phyloP scores from a whole-genome alignment of 257 asterid species.

The Solanum etuberosum region DNA sequence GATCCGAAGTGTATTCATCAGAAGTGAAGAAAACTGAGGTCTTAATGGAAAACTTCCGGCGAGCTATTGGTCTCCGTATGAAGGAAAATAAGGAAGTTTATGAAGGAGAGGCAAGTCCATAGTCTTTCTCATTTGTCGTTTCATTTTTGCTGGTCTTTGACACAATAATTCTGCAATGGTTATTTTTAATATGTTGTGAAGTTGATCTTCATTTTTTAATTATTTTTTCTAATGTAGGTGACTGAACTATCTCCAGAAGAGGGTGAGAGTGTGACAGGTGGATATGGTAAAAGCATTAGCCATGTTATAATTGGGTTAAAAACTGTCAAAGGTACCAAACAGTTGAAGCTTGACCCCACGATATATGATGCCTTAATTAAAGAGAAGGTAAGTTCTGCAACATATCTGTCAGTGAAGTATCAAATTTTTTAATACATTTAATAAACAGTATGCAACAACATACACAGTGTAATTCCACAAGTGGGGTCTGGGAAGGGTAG shows the following conservation, averaged over 20 bases:
- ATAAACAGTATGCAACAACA: background rate
- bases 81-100: slow-evolving; percentile 95
- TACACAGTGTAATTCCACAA: background rate
- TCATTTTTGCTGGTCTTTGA: background rate
- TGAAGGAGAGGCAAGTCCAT: slow-evolving; percentile 81
- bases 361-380: slow-evolving; percentile 83
- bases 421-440: background rate
- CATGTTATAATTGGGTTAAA: slow-evolving; percentile 87
- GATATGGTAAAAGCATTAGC: slow-evolving; percentile 79
- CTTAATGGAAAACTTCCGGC: slow-evolving; percentile 79
- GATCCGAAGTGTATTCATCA: slow-evolving; percentile 93
- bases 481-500: background rate
- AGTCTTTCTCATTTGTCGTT: background rate
- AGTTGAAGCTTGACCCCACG: slow-evolving; percentile 72
- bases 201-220: background rate
- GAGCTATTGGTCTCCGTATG: slow-evolving; percentile 89
- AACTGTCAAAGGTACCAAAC: slow-evolving; percentile 89
- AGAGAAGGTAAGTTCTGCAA: background rate
- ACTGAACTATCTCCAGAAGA: slow-evolving; percentile 95
- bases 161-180: background rate
- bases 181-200: background rate
- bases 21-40: slow-evolving; percentile 97
- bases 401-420: background rate
- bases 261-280: slow-evolving; percentile 87
- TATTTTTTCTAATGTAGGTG: slow-evolving; percentile 35